Evolutionary conservation across 345 rosid species (phyloP).

Genomic region (Psidium guajava): DNA sequence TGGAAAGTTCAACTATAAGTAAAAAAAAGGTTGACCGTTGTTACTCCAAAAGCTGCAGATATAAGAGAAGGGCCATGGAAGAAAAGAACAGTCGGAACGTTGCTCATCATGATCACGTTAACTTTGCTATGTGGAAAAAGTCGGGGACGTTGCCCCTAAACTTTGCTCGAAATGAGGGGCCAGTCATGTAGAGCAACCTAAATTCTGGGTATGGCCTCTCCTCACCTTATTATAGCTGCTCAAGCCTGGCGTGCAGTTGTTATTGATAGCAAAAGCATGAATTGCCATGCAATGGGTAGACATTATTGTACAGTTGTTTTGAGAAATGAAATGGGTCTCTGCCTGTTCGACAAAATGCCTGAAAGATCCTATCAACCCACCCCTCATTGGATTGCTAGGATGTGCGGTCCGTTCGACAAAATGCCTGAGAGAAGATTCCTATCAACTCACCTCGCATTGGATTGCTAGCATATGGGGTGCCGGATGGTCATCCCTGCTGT

Average conservation of each 20-base stretch:
- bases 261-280: neutral
- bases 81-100: neutral
- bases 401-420: neutral
- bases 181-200: neutral
- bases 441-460: neutral
- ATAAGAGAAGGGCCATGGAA: neutral
- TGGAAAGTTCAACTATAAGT: neutral
- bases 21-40: neutral
- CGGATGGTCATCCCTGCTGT: neutral
- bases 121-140: neutral
- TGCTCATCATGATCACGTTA: neutral
- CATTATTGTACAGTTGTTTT: neutral
- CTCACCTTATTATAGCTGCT: neutral
- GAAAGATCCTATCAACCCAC: neutral
- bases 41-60: neutral
- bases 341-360: slow-evolving; percentile 15
- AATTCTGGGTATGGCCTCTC: neutral
- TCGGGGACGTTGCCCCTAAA: neutral
- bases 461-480: neutral
- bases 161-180: neutral
- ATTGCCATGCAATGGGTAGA: neutral
- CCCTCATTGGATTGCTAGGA: neutral
- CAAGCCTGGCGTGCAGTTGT: neutral
- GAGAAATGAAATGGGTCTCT: neutral
- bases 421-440: neutral